phyloP scores from a whole-genome alignment of 352 stramenopile genomes.

The Globisporangium paroecandrum region DNA sequence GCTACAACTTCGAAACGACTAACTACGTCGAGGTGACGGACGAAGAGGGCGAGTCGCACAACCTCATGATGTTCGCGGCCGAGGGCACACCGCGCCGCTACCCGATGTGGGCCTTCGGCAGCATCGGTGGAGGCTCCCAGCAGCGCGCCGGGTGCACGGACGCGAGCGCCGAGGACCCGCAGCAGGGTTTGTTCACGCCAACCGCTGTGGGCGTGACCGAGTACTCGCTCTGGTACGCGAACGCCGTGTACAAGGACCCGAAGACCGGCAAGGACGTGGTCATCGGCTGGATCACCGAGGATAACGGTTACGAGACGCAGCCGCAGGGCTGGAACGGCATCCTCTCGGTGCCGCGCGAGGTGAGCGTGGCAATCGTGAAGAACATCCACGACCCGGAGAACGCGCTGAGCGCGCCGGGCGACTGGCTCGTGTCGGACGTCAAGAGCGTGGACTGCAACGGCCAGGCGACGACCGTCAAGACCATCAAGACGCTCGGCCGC shows the following conservation, averaged over 20 bases:
- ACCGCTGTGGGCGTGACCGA: conserved; percentile 62
- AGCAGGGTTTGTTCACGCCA: conserved; percentile 43
- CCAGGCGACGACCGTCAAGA: conserved; percentile 35
- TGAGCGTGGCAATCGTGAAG: conserved; percentile 45
- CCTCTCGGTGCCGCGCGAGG: conserved; percentile 49
- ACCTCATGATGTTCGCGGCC: conserved; percentile 63
- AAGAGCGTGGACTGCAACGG: conserved; percentile 28
- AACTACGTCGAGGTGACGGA: conserved; percentile 60
- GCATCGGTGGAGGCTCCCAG: conserved; percentile 17
- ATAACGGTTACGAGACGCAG: conserved; percentile 48
- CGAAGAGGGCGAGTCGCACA: conserved; percentile 52
- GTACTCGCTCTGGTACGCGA: conserved; percentile 66
- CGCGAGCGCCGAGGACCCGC: conserved; percentile 13
- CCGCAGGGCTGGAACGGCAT: conserved; percentile 71
- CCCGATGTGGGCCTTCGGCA: conserved; percentile 59
- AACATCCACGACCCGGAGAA: conserved; percentile 50
- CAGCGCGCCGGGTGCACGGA: conserved; percentile 11
- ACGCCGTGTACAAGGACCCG: conserved; percentile 62
- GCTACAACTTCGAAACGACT: conserved; percentile 67
- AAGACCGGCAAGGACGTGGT: conserved; percentile 50
- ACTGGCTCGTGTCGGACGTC: conserved; percentile 54
- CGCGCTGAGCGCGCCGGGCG: conserved; percentile 40
- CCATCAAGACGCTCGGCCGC: conserved; percentile 59
- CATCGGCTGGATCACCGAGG: conserved; percentile 61
- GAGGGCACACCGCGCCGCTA: conserved; percentile 47